Percentiles rank a stretch among this genome's conserved stretches.
phyloP scores from a whole-genome alignment of 306 rosid species.

The Citrullus amarus region DNA sequence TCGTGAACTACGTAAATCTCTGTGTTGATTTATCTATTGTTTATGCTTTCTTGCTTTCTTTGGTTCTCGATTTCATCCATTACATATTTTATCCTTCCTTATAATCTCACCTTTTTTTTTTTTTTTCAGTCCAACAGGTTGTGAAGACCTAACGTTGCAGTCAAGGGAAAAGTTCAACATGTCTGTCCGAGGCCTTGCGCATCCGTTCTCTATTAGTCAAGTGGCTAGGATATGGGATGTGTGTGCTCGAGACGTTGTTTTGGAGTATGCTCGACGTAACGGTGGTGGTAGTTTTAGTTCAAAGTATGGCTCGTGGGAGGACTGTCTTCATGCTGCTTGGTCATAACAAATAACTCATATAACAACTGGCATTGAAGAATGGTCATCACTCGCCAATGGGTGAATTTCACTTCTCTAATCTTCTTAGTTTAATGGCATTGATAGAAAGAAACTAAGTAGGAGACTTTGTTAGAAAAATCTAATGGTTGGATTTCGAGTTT shows the following conservation, averaged over 20 bases:
- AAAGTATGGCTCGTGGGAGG: constrained; percentile 31
- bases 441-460: background rate
- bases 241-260: constrained; percentile 26
- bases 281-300: constrained; percentile 52
- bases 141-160: constrained; percentile 57
- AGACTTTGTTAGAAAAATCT: background rate
- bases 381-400: background rate
- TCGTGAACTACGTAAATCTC: too few species aligned
- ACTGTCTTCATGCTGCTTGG: background rate
- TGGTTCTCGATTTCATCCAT: background rate
- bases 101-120: background rate
- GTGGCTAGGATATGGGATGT: constrained; percentile 32
- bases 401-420: background rate
- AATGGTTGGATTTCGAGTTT: background rate
- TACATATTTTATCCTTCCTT: background rate
- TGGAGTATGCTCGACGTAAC: constrained; percentile 22
- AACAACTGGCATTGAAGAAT: background rate
- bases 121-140: constrained; percentile 21
- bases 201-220: constrained; percentile 27
- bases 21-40: too few species aligned
- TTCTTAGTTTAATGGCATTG: background rate
- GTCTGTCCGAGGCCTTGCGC: constrained; percentile 48
- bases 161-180: constrained; percentile 55
- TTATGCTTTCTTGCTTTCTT: too few species aligned
- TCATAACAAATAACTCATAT: background rate